Conservation (phyloP, 106 monocot species). For the Dioscorea alata region DNA sequence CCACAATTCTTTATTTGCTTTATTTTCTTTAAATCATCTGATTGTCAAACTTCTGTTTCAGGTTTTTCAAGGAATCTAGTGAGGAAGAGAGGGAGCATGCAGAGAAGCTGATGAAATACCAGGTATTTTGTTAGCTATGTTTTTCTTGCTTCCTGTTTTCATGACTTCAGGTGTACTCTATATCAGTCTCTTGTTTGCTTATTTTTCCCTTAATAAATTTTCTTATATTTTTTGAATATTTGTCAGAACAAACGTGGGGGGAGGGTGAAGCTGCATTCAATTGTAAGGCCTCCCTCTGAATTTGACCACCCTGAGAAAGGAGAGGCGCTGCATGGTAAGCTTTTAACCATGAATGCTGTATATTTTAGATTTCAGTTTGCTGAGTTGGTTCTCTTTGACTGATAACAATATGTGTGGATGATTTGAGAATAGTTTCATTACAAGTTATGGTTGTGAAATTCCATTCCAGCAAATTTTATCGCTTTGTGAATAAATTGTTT, state of each 20-base stretch:
- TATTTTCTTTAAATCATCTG: too few relatives aligned
- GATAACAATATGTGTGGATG: too few relatives aligned
- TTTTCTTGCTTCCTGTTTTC: not conserved
- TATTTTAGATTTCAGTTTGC: too few relatives aligned
- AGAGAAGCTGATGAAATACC: conserved; percentile 51
- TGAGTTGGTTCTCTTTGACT: too few relatives aligned
- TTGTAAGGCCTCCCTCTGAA: conserved; percentile 52
- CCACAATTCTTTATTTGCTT: too few relatives aligned
- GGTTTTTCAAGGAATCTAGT: conserved; percentile 58
- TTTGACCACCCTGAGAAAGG: conserved; percentile 84
- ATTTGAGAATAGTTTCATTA: too few relatives aligned
- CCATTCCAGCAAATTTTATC: too few relatives aligned
- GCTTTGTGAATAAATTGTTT: too few relatives aligned
- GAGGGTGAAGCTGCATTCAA: conserved; percentile 65
- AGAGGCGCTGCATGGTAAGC: conserved; percentile 74
- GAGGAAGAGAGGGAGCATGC: conserved; percentile 52
- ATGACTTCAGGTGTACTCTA: too few relatives aligned
- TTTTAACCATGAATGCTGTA: not conserved
- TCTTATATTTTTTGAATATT: not conserved
- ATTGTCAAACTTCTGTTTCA: not conserved
- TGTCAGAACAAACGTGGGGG: conserved; percentile 70
- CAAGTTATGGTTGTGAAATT: too few relatives aligned
- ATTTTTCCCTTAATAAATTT: not conserved
- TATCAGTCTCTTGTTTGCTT: not conserved
- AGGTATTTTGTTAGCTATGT: conserved; percentile 14